Evolutionary conservation across 1,284 basidiomycete genomes (phyloP), one percentile per base, ranked within the genome.

Genomic region (Ceratobasidium sp.): DNA sequence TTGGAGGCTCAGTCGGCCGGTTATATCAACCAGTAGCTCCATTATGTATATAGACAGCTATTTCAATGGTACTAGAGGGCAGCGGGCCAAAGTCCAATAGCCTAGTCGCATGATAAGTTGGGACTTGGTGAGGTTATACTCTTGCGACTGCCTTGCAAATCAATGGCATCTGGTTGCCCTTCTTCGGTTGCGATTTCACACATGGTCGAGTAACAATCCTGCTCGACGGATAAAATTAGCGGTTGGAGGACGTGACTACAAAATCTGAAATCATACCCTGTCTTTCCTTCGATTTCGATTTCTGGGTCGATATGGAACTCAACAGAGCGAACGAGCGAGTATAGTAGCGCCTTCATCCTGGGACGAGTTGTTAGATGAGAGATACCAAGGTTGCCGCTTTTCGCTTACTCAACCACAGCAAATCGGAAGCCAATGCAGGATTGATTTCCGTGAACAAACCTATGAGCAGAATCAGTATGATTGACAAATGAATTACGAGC

Each of bases 361-460:
- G n/a, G 17, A 15, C 48, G 46, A 15, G 17, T n/a, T 80, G 4
- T 33, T 17, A 52, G 15, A 40, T 44, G 23, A 46, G 20, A 12
- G 26, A 46, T 3, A n/a, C 42, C 40, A 54, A n/a, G n/a, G n/a
- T 57, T 57, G 54, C 17, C 9, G 12, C 26, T 42, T 42, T 33
- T 23, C 1, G 83, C 86, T 79, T 79, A 91, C 89, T 94, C 92
- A 23, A 89, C 85, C 33, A 94, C 81, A 1, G 92, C 88, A 81
- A 94, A 93, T 6, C 91, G 88, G 82, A 91, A 93, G 0, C 92
- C 92, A 59, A 92, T 91, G 81, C 91, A 92, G 1, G 90, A 15
- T 10, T 73, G 67, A 17, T 46, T 62, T 61, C 70, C 52, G 6
- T 66, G 48, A 46, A 54, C 23, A 26, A 59, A 93, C 1, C 59